Evolutionary conservation across 2,329 filamentous ascomycete species (phyloP).

Genomic region (Setomelanomma holmii): DNA sequence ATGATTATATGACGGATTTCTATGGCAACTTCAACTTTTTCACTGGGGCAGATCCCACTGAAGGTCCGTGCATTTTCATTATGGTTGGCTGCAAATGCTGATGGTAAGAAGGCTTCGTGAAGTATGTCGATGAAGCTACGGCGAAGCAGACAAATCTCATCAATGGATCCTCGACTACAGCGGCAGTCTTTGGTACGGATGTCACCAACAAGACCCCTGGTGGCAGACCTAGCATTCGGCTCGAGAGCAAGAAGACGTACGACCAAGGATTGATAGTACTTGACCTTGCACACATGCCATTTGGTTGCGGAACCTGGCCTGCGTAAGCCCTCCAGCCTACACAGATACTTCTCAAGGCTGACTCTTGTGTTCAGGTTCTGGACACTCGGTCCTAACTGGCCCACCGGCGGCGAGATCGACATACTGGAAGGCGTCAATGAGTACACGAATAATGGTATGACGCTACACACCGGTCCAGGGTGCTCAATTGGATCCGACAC

Average conservation of each 20-base stretch:
- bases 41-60: conserved; percentile 53
- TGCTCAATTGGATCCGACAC: conserved; percentile 50
- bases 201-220: conserved; percentile 43
- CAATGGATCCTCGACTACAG: conserved; percentile 38
- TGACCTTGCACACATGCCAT: conserved; percentile 61
- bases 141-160: conserved; percentile 53
- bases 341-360: conserved; percentile 4
- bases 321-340: conserved; percentile 38
- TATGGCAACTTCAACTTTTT: conserved; percentile 56
- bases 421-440: conserved; percentile 59
- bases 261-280: conserved; percentile 57
- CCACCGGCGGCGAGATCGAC: conserved; percentile 56
- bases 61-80: conserved; percentile 37
- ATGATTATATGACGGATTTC: conserved; percentile 53
- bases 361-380: conserved; percentile 33
- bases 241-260: conserved; percentile 57
- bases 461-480: conserved; percentile 55
- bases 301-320: conserved; percentile 61
- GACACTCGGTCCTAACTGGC: conserved; percentile 43
- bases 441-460: conserved; percentile 52
- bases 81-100: conserved; percentile 1
- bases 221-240: conserved; percentile 55
- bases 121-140: conserved; percentile 50
- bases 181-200: conserved; percentile 58
- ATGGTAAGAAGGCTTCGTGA: conserved; percentile 41